A percentile compares a stretch with the other conserved stretches of the same genome.
phyloP scores from a whole-genome alignment of 106 monocot species.

The Apostasia ramifera region DNA sequence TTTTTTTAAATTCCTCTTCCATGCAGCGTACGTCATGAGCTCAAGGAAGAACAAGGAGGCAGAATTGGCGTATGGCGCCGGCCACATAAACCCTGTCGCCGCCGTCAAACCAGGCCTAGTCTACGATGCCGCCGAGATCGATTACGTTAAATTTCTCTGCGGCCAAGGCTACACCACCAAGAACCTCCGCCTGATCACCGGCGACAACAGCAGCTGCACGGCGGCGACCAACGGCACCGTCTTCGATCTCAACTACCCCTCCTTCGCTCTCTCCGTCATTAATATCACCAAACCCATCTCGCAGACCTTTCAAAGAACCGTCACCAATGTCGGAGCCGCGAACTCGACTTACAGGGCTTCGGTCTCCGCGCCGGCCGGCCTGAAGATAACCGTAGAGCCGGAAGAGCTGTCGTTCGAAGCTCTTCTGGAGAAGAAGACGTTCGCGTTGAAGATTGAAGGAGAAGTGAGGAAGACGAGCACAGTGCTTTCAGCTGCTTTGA shows the following conservation, averaged over 20 bases:
- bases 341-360: slow-evolving; percentile 10
- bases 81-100: slow-evolving; percentile 14
- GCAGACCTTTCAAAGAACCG: slow-evolving; percentile 7
- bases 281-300: background rate
- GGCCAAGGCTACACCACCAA: slow-evolving; percentile 12
- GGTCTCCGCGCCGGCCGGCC: background rate
- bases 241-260: slow-evolving; percentile 14
- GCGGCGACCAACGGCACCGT: slow-evolving; percentile 4
- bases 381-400: slow-evolving; percentile 20
- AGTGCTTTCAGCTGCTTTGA: slow-evolving; percentile 16
- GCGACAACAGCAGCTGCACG: slow-evolving; percentile 13
- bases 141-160: slow-evolving; percentile 14
- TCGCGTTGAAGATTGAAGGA: slow-evolving; percentile 21
- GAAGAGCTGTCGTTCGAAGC: slow-evolving; percentile 10
- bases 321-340: slow-evolving; percentile 16
- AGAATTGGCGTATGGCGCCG: slow-evolving; percentile 20
- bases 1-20: too few relatives aligned
- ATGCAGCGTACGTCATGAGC: slow-evolving; percentile 11
- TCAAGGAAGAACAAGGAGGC: background rate
- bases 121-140: slow-evolving; percentile 14
- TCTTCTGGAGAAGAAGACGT: slow-evolving; percentile 12
- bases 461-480: background rate
- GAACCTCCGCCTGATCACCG: slow-evolving; percentile 5
- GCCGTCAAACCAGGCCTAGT: slow-evolving; percentile 12
- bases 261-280: slow-evolving; percentile 4